Percentiles rank a stretch among this genome's conserved stretches.
These are phyloP conservation scores for Ogataea saltuana DNA, from an alignment of 805 yeast species.

Conservation along the genomic window DNA sequence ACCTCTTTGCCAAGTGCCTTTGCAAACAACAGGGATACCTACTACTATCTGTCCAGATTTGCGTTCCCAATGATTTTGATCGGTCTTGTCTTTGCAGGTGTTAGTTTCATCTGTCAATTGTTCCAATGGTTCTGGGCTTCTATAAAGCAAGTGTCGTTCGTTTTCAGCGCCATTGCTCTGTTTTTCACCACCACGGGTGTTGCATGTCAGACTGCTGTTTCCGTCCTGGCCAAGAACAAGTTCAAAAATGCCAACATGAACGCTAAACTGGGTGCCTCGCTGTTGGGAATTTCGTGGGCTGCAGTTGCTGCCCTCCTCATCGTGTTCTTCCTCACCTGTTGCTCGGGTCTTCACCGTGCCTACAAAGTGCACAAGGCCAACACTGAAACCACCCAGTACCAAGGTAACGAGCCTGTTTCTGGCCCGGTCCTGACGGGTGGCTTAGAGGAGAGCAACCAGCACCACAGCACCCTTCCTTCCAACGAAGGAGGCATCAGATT, in stretches of 20 bases:
- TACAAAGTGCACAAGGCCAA: constrained; percentile 51
- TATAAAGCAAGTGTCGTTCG: constrained; percentile 54
- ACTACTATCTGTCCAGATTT: constrained; percentile 65
- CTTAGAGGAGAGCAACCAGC: constrained; percentile 20
- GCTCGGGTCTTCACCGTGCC: constrained; percentile 48
- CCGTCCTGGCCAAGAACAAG: constrained; percentile 72
- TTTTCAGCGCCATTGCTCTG: constrained; percentile 52
- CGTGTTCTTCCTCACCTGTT: constrained; percentile 53
- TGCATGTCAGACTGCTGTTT: constrained; percentile 71
- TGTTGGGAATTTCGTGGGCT: constrained; percentile 72
- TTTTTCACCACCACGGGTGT: constrained; percentile 63
- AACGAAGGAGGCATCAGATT: constrained; percentile 68
- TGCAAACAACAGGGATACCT: constrained; percentile 52
- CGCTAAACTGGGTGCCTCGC: constrained; percentile 55
- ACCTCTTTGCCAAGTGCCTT: constrained; percentile 55
- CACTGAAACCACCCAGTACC: constrained; percentile 23
- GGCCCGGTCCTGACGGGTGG: constrained; percentile 31
- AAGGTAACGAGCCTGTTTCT: constrained; percentile 20
- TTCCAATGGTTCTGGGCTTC: constrained; percentile 57
- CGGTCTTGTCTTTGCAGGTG: constrained; percentile 61
- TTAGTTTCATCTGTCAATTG: constrained; percentile 56
- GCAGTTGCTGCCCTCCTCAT: constrained; percentile 54
- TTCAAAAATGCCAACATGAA: constrained; percentile 50
- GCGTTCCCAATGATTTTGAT: constrained; percentile 62
- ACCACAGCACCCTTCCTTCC: constrained; percentile 30